Base-by-base conservation (phyloP, 2,329 filamentous ascomycete genomes). In the Trichoderma atrobrunneum region DNA sequence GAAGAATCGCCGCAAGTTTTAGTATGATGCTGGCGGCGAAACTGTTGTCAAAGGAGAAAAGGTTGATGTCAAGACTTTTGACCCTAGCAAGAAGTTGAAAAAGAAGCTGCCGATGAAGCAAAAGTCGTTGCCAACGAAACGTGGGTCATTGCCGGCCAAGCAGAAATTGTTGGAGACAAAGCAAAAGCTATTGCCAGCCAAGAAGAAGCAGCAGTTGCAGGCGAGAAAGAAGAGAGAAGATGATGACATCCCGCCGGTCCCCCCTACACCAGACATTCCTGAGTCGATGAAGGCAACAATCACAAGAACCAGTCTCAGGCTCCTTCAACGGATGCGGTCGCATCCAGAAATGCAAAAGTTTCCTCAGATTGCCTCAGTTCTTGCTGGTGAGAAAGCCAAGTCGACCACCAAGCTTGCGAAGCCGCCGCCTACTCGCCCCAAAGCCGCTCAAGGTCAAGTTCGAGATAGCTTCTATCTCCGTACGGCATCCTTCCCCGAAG, bases 21-120 rank as follows among this genome's bases (percentile, higher is more conserved):
- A 82, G 81, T 82, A 82, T 71, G 75, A 79, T 74, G 76, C 81
- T 74, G 80, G 82, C 76, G 81, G 78, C 5, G 76, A 76, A 24
- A 74, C 75, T 24, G 75, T 77, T 4, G 8, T 61, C 32, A 59
- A 72, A 43, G 70, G 64, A 32, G 68, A 70, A 16, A 64, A 43
- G 14, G 59, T 71, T 36, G 60, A n/a, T 1, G 59, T 57, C 18
- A 64, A 71, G 26, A 30, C 54, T n/a, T 24, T 64, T 12, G 68
- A 64, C 24, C 32, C 43, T 7, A 34, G 30, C 39, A 71, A 12
- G 12, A 67, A 51, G 24, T 11, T 72, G 67, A 70, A 70, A 16
- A 70, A 62, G 21, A 62, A 21, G 18, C 39, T 62, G n/a, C 28
- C 30, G 11, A 28, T 26, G 30, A 70, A 54, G 57, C 57, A 54